Evolutionary conservation across 305 asterid species (phyloP).

Genomic region (Petunia hybrid): DNA sequence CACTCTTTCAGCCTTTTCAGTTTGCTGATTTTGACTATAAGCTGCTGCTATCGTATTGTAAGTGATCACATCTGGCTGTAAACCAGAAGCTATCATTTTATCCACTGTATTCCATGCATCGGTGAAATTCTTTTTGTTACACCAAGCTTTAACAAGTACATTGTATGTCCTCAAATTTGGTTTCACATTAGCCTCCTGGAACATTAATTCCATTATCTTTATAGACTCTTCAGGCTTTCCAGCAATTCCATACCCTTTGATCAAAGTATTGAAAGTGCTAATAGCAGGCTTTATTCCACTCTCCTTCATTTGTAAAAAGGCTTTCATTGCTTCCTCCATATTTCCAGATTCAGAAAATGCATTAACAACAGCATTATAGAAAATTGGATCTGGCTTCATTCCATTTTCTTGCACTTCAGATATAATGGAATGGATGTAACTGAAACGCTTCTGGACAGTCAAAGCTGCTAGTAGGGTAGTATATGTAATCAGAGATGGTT

Average conservation of each 20-base stretch:
- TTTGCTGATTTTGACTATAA: slow-evolving; percentile 59
- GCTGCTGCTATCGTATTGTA: slow-evolving; percentile 68
- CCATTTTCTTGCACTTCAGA: slow-evolving; percentile 56
- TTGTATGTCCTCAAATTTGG: slow-evolving; percentile 78
- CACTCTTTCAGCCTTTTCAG: slow-evolving; percentile 58
- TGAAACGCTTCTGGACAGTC: slow-evolving; percentile 68
- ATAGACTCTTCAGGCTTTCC: slow-evolving; percentile 76
- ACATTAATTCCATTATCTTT: slow-evolving; percentile 61
- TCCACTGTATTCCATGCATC: slow-evolving; percentile 69
- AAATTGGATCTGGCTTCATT: slow-evolving; percentile 66
- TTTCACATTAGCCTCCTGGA: slow-evolving; percentile 51
- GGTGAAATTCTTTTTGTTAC: slow-evolving; percentile 63
- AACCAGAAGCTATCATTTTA: slow-evolving; percentile 63
- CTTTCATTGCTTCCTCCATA: slow-evolving; percentile 73
- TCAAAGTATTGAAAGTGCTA: slow-evolving; percentile 70
- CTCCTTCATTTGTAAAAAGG: slow-evolving; percentile 63
- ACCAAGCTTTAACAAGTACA: slow-evolving; percentile 66
- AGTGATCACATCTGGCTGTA: slow-evolving; percentile 61
- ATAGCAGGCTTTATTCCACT: slow-evolving; percentile 65
- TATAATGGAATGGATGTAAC: slow-evolving; percentile 57
- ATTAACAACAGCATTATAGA: slow-evolving; percentile 71
- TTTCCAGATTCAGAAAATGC: slow-evolving; percentile 80
- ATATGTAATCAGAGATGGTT: slow-evolving; percentile 77
- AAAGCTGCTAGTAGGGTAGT: slow-evolving; percentile 77
- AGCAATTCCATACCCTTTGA: slow-evolving; percentile 75